These are phyloP conservation scores for Jacaranda copaia DNA, from an alignment of 257 asterid species.

Conservation along the genomic window DNA sequence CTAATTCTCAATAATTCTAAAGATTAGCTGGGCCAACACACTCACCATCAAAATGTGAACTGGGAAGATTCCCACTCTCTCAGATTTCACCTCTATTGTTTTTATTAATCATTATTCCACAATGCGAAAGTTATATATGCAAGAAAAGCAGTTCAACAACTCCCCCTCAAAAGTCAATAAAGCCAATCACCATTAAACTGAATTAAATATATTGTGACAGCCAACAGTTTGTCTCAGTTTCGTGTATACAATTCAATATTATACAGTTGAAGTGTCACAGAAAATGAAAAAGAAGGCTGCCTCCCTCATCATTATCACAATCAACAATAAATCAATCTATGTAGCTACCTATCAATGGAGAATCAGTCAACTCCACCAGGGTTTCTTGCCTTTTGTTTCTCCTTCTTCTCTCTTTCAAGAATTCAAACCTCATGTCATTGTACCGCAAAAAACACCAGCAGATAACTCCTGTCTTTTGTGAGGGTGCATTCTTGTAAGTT, in stretches of 20 bases:
- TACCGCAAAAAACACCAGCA: constrained; percentile 27
- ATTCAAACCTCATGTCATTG: constrained; percentile 34
- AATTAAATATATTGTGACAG: constrained; percentile 38
- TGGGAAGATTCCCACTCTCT: constrained; percentile 33
- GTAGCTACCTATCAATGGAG: constrained; percentile 44
- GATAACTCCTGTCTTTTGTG: constrained; percentile 3
- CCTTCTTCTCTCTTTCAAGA: constrained; percentile 24
- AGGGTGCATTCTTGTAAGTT: constrained; percentile 26
- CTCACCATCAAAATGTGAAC: constrained; percentile 39
- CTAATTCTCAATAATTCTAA: background rate
- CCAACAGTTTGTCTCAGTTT: constrained; percentile 38
- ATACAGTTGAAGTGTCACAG: constrained; percentile 36
- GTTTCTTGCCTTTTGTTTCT: constrained; percentile 26
- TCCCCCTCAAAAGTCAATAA: constrained; percentile 43
- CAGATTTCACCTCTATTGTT: background rate
- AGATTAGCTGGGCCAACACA: background rate
- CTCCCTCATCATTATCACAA: constrained; percentile 46
- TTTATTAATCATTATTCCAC: background rate
- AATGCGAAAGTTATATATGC: background rate
- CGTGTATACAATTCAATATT: constrained; percentile 44
- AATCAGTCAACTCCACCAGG: constrained; percentile 49
- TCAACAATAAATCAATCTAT: constrained; percentile 39
- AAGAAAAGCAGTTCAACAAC: constrained; percentile 39
- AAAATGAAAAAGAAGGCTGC: constrained; percentile 52
- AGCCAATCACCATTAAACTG: constrained; percentile 28